Conservation (phyloP, 106 monocot species). For the Apostasia shenzhenica region DNA sequence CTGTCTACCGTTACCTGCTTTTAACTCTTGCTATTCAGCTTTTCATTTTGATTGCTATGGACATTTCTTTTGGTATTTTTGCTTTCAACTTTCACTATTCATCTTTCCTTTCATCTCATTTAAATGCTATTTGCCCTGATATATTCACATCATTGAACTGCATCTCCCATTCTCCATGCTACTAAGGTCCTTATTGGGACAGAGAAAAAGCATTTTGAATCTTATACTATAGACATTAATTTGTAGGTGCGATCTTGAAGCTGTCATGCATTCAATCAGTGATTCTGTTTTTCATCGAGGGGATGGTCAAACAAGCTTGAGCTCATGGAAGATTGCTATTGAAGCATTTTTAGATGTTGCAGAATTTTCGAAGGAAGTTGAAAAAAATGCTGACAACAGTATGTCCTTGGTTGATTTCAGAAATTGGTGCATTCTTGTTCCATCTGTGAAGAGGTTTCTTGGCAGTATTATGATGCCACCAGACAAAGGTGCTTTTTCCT, state of each 20-base stretch:
- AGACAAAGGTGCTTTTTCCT: slow-evolving; percentile 44
- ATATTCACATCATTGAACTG: too few relatives aligned
- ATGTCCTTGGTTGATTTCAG: slow-evolving; percentile 75
- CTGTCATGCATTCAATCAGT: slow-evolving; percentile 57
- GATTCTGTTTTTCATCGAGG: slow-evolving; percentile 40
- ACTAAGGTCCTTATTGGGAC: too few relatives aligned
- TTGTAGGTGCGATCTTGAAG: slow-evolving; percentile 75
- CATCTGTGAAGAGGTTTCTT: slow-evolving; percentile 74
- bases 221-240: not conserved
- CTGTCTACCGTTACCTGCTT: too few relatives aligned
- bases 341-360: slow-evolving; percentile 59
- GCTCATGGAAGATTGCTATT: slow-evolving; percentile 13
- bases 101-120: too few relatives aligned
- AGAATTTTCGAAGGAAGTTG: slow-evolving; percentile 45
- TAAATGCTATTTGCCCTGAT: too few relatives aligned
- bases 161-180: too few relatives aligned
- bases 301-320: slow-evolving; percentile 16
- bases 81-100: too few relatives aligned
- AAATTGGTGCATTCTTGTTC: slow-evolving; percentile 63
- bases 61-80: too few relatives aligned
- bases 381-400: slow-evolving; percentile 20
- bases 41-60: too few relatives aligned
- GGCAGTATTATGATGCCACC: slow-evolving; percentile 66
- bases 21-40: too few relatives aligned
- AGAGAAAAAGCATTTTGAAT: not conserved